Conservation (phyloP, 2,329 filamentous ascomycete species). For the Ophiostoma himal-ulmi region DNA sequence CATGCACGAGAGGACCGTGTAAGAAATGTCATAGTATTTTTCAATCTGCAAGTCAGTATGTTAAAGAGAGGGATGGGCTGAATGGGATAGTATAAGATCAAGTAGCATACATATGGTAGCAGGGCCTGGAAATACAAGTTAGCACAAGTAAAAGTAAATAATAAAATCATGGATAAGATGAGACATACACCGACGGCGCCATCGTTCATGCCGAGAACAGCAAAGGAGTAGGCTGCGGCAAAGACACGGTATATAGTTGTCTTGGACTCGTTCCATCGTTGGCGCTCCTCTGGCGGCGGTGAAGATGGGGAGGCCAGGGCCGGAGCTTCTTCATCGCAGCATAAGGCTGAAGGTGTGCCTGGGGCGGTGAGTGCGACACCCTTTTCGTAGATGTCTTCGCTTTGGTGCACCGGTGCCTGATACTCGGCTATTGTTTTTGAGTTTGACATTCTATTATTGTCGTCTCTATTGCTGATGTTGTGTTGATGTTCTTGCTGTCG, state of each 20-base stretch:
- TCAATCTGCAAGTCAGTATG: conserved; percentile 43
- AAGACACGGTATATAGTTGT: conserved; percentile 55
- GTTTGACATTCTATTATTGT: neutral
- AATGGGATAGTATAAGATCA: neutral
- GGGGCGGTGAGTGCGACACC: neutral
- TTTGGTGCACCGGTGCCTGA: neutral
- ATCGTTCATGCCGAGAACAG: conserved; percentile 65
- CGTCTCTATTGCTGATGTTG: neutral
- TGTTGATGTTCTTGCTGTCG: neutral
- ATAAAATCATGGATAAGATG: neutral
- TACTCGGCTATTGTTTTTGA: neutral
- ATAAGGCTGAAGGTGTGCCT: neutral
- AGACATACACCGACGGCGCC: conserved; percentile 52
- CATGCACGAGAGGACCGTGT: conserved; percentile 58
- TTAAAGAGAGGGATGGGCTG: neutral
- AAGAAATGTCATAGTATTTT: conserved; percentile 55
- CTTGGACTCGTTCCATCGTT: conserved; percentile 59
- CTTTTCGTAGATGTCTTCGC: neutral
- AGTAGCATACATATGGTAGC: conserved; percentile 40
- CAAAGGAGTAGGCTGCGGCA: conserved; percentile 55
- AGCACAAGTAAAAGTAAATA: conserved; percentile 3
- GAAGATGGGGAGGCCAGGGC: neutral
- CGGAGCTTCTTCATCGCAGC: conserved; percentile 24
- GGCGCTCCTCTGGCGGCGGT: conserved; percentile 29
- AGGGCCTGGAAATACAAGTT: conserved; percentile 35